Conservation (phyloP, 179 eudicot species). For the Spinacia oleracea region DNA sequence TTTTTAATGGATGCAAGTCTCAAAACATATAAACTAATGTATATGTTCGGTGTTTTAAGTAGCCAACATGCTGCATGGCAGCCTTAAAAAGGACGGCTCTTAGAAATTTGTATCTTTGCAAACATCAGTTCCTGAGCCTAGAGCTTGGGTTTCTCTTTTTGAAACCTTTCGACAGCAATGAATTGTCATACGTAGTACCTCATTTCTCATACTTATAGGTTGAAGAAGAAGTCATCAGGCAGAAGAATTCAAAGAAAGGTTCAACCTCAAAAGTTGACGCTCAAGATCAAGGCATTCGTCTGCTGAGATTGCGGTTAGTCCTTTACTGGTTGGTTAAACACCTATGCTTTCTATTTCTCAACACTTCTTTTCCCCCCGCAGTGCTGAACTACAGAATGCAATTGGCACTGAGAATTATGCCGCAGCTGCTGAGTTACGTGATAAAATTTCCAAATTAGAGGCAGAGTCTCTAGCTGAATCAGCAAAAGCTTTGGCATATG, state of each 20-base stretch:
- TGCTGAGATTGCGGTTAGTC: conserved; percentile 74
- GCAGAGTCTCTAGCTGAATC: conserved; percentile 80
- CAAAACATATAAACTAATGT: not conserved
- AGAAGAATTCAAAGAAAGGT: conserved; percentile 65
- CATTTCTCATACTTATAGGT: conserved; percentile 56
- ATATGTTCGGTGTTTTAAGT: not conserved
- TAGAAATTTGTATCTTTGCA: not conserved
- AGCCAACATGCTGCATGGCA: not conserved
- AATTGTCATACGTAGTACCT: conserved; percentile 12
- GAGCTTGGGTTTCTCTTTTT: not conserved
- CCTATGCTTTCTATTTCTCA: conserved; percentile 11
- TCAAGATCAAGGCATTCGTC: conserved; percentile 83
- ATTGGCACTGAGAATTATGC: conserved; percentile 71
- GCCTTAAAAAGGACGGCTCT: not conserved
- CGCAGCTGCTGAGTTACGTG: conserved; percentile 77
- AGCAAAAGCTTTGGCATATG: conserved; percentile 73
- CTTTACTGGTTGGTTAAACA: not conserved
- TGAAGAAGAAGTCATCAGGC: conserved; percentile 66
- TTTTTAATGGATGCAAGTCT: not conserved
- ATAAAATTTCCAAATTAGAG: conserved; percentile 79
- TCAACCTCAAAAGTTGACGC: conserved; percentile 81
- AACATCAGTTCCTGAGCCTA: not conserved
- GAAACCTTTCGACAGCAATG: not conserved
- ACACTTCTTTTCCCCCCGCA: conserved; percentile 29
- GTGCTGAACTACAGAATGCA: conserved; percentile 80